Conservation (phyloP, 2,329 filamentous ascomycete species). For the Dothiorella sarmentorum region DNA sequence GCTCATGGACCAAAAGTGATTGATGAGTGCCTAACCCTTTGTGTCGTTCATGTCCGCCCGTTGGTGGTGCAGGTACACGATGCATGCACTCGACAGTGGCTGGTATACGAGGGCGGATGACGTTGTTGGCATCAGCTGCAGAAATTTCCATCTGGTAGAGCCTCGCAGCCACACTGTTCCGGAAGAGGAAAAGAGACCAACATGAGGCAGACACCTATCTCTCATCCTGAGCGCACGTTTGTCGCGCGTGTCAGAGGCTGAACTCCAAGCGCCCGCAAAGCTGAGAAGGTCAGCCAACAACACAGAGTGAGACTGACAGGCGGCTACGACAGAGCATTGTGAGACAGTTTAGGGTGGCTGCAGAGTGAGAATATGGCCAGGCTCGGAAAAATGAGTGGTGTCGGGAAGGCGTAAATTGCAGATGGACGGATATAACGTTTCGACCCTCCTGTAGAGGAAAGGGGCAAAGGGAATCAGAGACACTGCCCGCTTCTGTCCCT, state of each 20-base stretch:
- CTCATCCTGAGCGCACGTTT: background rate
- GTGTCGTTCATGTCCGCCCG: background rate
- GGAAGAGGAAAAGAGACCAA: background rate
- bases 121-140: background rate
- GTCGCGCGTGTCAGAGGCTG: background rate
- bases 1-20: background rate
- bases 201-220: background rate
- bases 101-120: background rate
- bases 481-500: constrained; percentile 1
- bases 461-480: constrained; percentile 11
- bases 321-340: background rate
- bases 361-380: background rate
- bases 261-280: background rate
- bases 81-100: background rate
- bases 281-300: background rate
- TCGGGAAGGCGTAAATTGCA: background rate
- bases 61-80: background rate
- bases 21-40: background rate
- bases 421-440: background rate
- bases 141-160: background rate
- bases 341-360: background rate
- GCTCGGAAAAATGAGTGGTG: background rate
- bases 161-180: background rate
- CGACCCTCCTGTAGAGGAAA: constrained; percentile 5
- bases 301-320: background rate